Percentiles rank a stretch among this genome's conserved stretches.
phyloP scores from a whole-genome alignment of 2,329 filamentous ascomycete genomes.

The Pestalotiopsis fici region DNA sequence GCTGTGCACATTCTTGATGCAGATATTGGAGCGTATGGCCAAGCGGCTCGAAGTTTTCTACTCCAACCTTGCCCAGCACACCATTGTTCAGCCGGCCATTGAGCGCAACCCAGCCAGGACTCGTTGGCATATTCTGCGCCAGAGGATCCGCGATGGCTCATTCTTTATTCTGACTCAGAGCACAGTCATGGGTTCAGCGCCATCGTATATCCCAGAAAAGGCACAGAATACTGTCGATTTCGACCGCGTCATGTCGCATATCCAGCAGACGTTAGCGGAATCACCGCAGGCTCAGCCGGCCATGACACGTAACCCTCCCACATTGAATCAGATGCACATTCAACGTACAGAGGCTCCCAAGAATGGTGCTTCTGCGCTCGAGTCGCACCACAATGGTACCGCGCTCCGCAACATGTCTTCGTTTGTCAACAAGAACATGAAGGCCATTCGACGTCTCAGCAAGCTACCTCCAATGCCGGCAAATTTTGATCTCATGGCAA shows the following conservation, averaged over 20 bases:
- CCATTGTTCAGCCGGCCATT: conserved; percentile 51
- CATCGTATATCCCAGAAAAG: conserved; percentile 21
- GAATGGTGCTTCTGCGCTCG: conserved; percentile 37
- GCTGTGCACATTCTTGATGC: conserved; percentile 48
- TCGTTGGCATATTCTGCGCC: conserved; percentile 50
- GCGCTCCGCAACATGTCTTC: conserved; percentile 45
- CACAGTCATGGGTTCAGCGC: conserved; percentile 28
- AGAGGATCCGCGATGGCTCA: conserved; percentile 49
- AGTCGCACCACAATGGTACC: conserved; percentile 40
- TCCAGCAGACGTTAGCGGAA: conserved; percentile 34
- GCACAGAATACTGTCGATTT: conserved; percentile 41
- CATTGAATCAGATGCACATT: conserved; percentile 43
- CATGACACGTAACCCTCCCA: conserved; percentile 22
- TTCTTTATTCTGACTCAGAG: conserved; percentile 50
- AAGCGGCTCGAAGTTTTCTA: conserved; percentile 54
- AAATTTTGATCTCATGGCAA: conserved; percentile 29
- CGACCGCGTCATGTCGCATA: conserved; percentile 44
- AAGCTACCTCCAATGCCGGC: conserved; percentile 35
- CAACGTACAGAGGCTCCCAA: conserved; percentile 31
- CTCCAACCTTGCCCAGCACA: conserved; percentile 47
- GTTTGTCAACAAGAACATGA: conserved; percentile 44
- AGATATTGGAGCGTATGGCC: conserved; percentile 54
- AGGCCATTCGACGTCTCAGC: conserved; percentile 42
- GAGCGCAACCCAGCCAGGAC: conserved; percentile 54
- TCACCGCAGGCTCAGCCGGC: conserved; percentile 19